Conservation (phyloP, 2,329 filamentous ascomycete genomes). For the Blumeriella jaapii region DNA sequence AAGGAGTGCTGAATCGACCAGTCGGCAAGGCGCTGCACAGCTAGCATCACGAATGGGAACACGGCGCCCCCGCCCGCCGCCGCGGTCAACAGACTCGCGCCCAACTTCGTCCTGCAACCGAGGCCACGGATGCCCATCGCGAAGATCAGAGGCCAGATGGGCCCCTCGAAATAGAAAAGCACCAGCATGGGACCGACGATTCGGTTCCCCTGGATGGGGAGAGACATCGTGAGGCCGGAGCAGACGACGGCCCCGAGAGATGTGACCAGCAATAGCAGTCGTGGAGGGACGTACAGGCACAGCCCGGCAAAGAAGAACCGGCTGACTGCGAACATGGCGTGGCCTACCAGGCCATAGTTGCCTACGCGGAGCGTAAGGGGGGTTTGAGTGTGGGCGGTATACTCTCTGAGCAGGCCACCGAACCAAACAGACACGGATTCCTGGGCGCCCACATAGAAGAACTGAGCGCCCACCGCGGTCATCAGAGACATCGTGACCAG, state of each 20-base stretch:
- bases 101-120: constrained; percentile 68
- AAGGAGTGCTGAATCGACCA: no score
- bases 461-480: constrained; percentile 65
- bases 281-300: constrained; percentile 51
- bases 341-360: constrained; percentile 61
- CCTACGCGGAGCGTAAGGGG: constrained; percentile 37
- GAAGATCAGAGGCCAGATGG: constrained; percentile 74
- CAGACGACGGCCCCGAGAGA: constrained; percentile 49
- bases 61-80: constrained; percentile 18
- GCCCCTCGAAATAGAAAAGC: constrained; percentile 72
- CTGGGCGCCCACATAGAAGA: constrained; percentile 68
- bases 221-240: constrained; percentile 35
- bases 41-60: constrained; percentile 24
- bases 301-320: constrained; percentile 57
- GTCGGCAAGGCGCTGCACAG: constrained; percentile 16
- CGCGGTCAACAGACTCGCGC: constrained; percentile 60
- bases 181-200: constrained; percentile 51
- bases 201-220: constrained; percentile 34
- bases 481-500: constrained; percentile 38
- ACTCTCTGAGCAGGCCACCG: constrained; percentile 34
- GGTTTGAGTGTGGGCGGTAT: constrained; percentile 33
- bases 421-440: constrained; percentile 53
- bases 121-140: constrained; percentile 69
- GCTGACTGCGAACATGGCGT: constrained; percentile 61
- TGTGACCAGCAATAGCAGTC: constrained; percentile 55